Conservation (phyloP, 163 green algal species). For the Dunaliella salina region DNA sequence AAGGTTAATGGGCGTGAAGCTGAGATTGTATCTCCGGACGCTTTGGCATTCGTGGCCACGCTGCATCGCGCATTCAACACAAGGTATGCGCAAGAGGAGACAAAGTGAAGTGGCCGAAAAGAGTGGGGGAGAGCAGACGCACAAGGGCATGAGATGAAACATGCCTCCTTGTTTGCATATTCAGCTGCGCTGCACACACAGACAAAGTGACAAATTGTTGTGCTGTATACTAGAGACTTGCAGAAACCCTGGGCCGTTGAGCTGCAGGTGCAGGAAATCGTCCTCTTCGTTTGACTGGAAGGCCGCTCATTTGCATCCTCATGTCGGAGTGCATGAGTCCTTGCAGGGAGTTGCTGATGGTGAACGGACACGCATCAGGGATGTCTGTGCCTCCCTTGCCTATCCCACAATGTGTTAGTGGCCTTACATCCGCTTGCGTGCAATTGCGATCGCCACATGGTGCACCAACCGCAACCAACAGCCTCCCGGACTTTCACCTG, state of each 20-base stretch:
- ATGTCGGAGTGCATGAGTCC: not conserved
- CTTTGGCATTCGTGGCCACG: constrained; percentile 65
- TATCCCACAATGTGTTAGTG: not conserved
- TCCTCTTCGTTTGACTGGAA: too few species aligned
- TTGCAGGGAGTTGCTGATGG: not conserved
- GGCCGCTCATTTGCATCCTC: too few species aligned
- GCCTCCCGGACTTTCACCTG: not conserved
- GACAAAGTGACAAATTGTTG: too few species aligned
- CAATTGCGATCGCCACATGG: not conserved
- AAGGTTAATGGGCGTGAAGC: constrained; percentile 47
- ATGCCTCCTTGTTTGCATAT: not conserved
- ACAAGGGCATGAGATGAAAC: not conserved
- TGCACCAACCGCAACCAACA: not conserved
- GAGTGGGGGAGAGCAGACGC: too few species aligned
- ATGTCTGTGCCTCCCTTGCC: not conserved
- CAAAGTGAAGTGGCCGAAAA: not conserved
- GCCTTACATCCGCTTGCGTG: not conserved
- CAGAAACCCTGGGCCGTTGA: too few species aligned
- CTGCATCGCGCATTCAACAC: constrained; percentile 62
- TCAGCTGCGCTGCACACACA: too few species aligned
- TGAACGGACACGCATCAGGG: not conserved
- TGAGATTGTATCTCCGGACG: constrained; percentile 57
- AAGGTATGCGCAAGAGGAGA: not conserved
- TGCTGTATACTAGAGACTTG: too few species aligned
- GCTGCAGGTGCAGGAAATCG: too few species aligned